Base-by-base conservation (phyloP, 306 rosid species). In the Argentina anserina region DNA sequence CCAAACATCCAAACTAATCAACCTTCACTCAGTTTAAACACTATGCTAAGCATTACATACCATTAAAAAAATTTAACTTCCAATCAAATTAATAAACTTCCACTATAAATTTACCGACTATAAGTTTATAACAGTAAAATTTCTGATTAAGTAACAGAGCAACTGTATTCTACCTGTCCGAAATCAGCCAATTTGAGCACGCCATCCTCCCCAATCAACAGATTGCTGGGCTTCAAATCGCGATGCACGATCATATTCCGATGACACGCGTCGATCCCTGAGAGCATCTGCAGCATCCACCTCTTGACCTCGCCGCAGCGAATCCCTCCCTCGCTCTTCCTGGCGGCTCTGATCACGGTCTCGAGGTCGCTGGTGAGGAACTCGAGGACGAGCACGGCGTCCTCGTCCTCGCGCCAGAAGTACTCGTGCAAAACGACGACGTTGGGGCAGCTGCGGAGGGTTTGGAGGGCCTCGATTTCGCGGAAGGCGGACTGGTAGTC, bases 101-200 rank as follows among this genome's bases (percentile, higher is more conserved):
- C n/a, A n/a, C n/a, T n/a, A n/a, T n/a, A n/a, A n/a, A n/a, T n/a
- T n/a, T n/a, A n/a, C n/a, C n/a, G n/a, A n/a, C n/a, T n/a, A n/a
- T n/a, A n/a, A n/a, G n/a, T n/a, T n/a, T n/a, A n/a, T n/a, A n/a
- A n/a, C n/a, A n/a, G n/a, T n/a, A n/a, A n/a, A n/a, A n/a, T n/a
- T n/a, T n/a, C n/a, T n/a, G n/a, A n/a, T n/a, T n/a, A n/a, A n/a
- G n/a, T n/a, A n/a, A n/a, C n/a, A n/a, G n/a, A n/a, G n/a, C n/a
- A n/a, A n/a, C n/a, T n/a, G n/a, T n/a, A n/a, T n/a, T 20, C 72
- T 73, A 93, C 98, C 98, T 91, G 98, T 50, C 98, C 97, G 72
- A 93, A 89, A 89, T 93, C 96, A 0, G 97, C 94, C 36, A 93
- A 58, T 67, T 93, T 93, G 74, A 93, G 94, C 31, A 88, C 81